These are phyloP conservation scores for Wickerhamiella kazuoi DNA, from an alignment of 805 yeast genomes.

Conservation along the genomic window DNA sequence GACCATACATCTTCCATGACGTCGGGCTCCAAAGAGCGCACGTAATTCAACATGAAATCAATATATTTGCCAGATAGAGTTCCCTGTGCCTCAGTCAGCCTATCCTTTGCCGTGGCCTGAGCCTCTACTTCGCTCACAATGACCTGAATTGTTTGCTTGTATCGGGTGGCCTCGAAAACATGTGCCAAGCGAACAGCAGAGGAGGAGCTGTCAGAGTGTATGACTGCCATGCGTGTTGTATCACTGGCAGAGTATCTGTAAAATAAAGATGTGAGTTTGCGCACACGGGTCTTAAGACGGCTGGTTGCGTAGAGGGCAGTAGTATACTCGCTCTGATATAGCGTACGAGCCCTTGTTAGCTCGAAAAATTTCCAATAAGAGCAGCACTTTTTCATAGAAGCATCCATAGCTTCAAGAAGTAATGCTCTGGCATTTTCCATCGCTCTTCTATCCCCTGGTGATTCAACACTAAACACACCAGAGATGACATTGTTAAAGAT, in stretches of 20 bases:
- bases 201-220: slow-evolving; percentile 1
- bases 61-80: neutral
- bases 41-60: slow-evolving; percentile 33
- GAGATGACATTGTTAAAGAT: slow-evolving; percentile 36
- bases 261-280: slow-evolving; percentile 14
- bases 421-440: slow-evolving; percentile 30
- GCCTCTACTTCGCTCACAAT: slow-evolving; percentile 5
- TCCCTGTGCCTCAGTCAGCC: neutral
- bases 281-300: slow-evolving; percentile 15
- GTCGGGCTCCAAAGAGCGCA: slow-evolving; percentile 51
- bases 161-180: slow-evolving; percentile 13
- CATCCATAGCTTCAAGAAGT: slow-evolving; percentile 8
- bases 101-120: neutral
- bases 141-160: slow-evolving; percentile 10
- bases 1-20: slow-evolving; percentile 66
- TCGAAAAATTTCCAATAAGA: slow-evolving; percentile 13
- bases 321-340: slow-evolving; percentile 4
- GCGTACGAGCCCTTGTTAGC: slow-evolving; percentile 1
- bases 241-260: slow-evolving; percentile 10
- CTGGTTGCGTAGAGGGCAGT: slow-evolving; percentile 12
- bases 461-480: slow-evolving; percentile 60
- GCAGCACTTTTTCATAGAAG: slow-evolving; percentile 9
- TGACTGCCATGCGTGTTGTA: slow-evolving; percentile 7
- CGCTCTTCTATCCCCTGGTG: slow-evolving; percentile 34
- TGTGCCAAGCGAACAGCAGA: slow-evolving; percentile 13